Conservation (phyloP, 768 basidiomycete species). For the Leccinum subgranulosum region DNA sequence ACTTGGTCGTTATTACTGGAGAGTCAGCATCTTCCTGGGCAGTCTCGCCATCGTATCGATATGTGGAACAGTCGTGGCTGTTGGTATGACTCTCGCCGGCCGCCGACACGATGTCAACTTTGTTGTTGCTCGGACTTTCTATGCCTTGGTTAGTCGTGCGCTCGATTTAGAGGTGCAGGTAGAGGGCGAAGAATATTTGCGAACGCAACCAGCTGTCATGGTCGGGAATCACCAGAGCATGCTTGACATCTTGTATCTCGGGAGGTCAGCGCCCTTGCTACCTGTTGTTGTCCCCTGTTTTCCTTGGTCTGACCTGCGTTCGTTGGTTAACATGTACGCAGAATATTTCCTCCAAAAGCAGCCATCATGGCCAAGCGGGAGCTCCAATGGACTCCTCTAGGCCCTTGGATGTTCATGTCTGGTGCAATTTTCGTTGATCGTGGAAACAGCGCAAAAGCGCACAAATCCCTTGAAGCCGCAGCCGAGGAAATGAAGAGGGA, state of each 20-base stretch:
- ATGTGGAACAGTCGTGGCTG: conserved; percentile 66
- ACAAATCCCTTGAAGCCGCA: conserved; percentile 72
- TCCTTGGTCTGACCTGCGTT: conserved; percentile 4
- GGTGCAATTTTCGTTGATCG: conserved; percentile 93
- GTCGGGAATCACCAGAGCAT: conserved; percentile 94
- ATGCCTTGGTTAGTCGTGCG: conserved; percentile 57
- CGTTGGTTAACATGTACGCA: conserved; percentile 26
- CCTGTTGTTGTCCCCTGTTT: conserved; percentile 13
- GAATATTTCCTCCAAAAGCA: conserved; percentile 77
- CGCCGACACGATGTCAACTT: conserved; percentile 77
- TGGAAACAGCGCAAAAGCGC: conserved; percentile 70
- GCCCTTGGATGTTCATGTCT: conserved; percentile 86
- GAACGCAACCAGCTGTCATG: conserved; percentile 67
- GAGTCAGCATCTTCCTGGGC: conserved; percentile 67
- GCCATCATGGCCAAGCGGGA: conserved; percentile 94
- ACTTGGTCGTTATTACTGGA: conserved; percentile 66
- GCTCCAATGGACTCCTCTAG: conserved; percentile 81
- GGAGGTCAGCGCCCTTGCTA: conserved; percentile 50
- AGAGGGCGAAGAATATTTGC: conserved; percentile 83
- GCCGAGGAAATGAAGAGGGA: conserved; percentile 72
- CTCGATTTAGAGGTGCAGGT: conserved; percentile 71
- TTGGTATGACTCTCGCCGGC: conserved; percentile 64
- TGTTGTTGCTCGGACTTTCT: conserved; percentile 82
- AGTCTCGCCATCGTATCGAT: conserved; percentile 68
- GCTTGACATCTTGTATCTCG: conserved; percentile 81